Evolutionary conservation across 805 yeast genomes (phyloP).

Genomic region (Pichia kluyveri): DNA sequence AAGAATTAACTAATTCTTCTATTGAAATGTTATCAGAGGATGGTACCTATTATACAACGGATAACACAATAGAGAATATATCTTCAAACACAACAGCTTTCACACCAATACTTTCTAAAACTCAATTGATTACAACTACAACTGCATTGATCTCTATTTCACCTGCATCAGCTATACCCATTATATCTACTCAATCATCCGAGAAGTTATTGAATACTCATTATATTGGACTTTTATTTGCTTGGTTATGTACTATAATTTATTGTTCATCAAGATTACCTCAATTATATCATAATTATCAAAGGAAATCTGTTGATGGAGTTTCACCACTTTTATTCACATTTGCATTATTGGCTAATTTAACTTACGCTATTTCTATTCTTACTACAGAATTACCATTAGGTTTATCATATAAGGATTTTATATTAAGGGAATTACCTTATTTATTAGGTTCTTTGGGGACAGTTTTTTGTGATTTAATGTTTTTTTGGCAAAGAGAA

Average conservation of each 20-base stretch:
- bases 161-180: slow-evolving; percentile 9
- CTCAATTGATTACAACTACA: slow-evolving; percentile 5
- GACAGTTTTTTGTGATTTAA: slow-evolving; percentile 66
- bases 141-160: slow-evolving; percentile 1
- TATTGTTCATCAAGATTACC: slow-evolving; percentile 79
- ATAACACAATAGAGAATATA: background rate
- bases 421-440: slow-evolving; percentile 65
- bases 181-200: background rate
- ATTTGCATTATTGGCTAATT: slow-evolving; percentile 71
- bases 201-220: background rate
- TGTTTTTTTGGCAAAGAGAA: slow-evolving; percentile 54
- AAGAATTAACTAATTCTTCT: background rate
- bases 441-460: slow-evolving; percentile 82
- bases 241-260: slow-evolving; percentile 73
- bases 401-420: slow-evolving; percentile 32
- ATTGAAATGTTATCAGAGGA: background rate
- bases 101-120: slow-evolving; percentile 3
- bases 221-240: slow-evolving; percentile 25
- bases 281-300: slow-evolving; percentile 68
- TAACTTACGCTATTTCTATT: slow-evolving; percentile 69
- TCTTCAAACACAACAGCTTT: background rate
- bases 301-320: slow-evolving; percentile 78
- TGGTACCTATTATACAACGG: background rate
- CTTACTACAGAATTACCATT: slow-evolving; percentile 50
- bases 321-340: slow-evolving; percentile 72